Evolutionary conservation across 345 rosid genomes (phyloP), one percentile per base, ranked within the genome.

Genomic region (Ceriops zippeliana): DNA sequence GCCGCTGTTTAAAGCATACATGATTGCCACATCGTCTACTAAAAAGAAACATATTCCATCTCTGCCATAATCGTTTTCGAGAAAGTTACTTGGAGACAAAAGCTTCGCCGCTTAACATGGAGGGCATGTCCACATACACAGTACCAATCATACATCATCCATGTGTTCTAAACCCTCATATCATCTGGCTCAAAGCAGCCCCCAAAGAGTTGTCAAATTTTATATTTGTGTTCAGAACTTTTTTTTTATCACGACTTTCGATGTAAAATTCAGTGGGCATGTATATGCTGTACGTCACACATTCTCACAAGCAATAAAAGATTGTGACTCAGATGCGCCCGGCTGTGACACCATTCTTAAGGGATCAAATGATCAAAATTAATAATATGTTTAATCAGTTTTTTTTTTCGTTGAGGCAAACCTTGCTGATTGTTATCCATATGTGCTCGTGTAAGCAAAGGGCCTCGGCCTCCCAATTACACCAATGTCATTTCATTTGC

Each of bases 151-250:
- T 57, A 68, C 58, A 74, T 63, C 79, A 65, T 57, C 75, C 84
- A 71, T 69, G 81, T 74, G 81, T 20, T 16, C 65, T 37, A 74
- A 74, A 67, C 80, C 66, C 16, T 51, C 37, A 30, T 61, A 63
- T 76, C 53, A 76, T 66, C 68, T 73, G 73, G 46, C 78, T 67
- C 21, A 57, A 70, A 80, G 58, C 83, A 66, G 30, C 22, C 66
- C 38, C 26, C 26, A 24, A 22, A 30, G 5, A 59, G 42, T 56
- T 56, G 8, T 10, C 28, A 22, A 22, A 15, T 10, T 56, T 42
- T 42, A 42, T 42, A 42, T 42, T 42, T 42, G 10, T 21, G 5
- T 54, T 24, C 28, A 22, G 28, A 8, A 7, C 24, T 54, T 27
- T 24, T 24, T 54, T 27, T 24, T 24, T 5, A 24, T 34, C 37